phyloP scores from a whole-genome alignment of 2,329 filamentous ascomycete genomes.

The Ophiostoma australiae region DNA sequence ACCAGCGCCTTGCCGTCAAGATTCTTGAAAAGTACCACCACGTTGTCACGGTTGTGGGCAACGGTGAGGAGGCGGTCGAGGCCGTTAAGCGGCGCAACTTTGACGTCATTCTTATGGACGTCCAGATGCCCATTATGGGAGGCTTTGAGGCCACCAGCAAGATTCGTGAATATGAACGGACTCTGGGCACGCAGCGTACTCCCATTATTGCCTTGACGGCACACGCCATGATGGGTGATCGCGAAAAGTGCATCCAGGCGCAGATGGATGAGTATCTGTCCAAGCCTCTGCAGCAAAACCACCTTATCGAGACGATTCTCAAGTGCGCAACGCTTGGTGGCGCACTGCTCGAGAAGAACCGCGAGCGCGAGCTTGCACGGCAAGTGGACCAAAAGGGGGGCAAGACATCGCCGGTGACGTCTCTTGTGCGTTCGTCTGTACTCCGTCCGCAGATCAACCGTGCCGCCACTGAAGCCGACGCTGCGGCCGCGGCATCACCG shows the following conservation, averaged over 20 bases:
- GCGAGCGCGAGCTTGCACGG: conserved; percentile 51
- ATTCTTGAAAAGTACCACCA: conserved; percentile 97
- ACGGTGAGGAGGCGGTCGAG: conserved; percentile 88
- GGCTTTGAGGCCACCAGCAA: conserved; percentile 96
- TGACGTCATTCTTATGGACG: conserved; percentile 97
- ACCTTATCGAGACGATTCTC: conserved; percentile 54
- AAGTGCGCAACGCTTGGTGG: conserved; percentile 92
- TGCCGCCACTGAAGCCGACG: conserved; percentile 22
- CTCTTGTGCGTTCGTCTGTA: conserved; percentile 41
- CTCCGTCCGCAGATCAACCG: conserved; percentile 21
- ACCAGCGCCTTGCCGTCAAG: conserved; percentile 92
- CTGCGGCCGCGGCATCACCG: conserved; percentile 16
- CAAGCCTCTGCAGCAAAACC: conserved; percentile 47
- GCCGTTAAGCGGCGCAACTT: conserved; percentile 89
- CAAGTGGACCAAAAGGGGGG: conserved; percentile 34
- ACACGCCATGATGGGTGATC: conserved; percentile 96
- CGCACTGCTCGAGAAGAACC: conserved; percentile 71
- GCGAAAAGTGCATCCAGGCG: conserved; percentile 95
- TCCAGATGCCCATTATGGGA: conserved; percentile 99
- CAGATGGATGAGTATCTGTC: conserved; percentile 99
- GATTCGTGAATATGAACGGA: conserved; percentile 90
- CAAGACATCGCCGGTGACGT: conserved; percentile 29
- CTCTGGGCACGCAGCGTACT: conserved; percentile 72
- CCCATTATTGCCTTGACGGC: conserved; percentile 96
- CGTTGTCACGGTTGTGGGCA: conserved; percentile 86